Percentiles rank a stretch among this genome's conserved stretches.
Evolutionary conservation across 1,284 basidiomycete genomes (phyloP).

Genomic region (Apiotrichum laibachii): DNA sequence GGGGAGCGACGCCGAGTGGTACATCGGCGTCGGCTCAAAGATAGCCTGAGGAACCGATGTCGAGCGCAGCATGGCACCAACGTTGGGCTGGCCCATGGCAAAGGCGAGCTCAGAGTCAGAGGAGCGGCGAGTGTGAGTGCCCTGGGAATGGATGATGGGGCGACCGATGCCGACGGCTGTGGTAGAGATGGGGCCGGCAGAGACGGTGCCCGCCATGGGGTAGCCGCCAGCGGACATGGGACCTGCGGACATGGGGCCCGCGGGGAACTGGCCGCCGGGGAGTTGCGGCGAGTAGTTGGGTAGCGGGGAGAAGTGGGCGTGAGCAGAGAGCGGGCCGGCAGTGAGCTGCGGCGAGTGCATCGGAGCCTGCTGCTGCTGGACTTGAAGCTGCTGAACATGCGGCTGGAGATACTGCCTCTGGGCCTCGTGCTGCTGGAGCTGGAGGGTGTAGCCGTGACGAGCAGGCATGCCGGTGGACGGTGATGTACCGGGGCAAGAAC

Average conservation of each 20-base stretch:
- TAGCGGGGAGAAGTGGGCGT: constrained; percentile 1
- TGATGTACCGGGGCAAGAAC: not conserved
- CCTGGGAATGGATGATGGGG: constrained; percentile 7
- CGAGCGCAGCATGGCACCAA: constrained; percentile 22
- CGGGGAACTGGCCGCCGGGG: not conserved
- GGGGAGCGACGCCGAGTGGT: constrained; percentile 4
- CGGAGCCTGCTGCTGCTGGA: constrained; percentile 3
- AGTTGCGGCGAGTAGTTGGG: constrained; percentile 7
- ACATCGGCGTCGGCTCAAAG: constrained; percentile 8
- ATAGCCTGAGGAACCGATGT: constrained; percentile 19
- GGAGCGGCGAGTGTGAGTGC: constrained; percentile 17
- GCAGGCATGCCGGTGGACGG: not conserved
- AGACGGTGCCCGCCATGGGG: not conserved
- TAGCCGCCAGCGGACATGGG: too few relatives aligned
- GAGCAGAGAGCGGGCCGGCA: not conserved
- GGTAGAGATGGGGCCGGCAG: not conserved
- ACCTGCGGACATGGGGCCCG: not conserved
- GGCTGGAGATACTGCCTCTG: constrained; percentile 3
- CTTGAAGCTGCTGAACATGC: constrained; percentile 5
- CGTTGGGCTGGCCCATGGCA: constrained; percentile 11
- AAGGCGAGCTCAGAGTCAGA: constrained; percentile 24
- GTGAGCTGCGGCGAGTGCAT: not conserved
- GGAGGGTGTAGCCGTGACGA: not conserved
- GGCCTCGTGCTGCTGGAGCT: constrained; percentile 7
- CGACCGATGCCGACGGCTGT: constrained; percentile 17